Evolutionary conservation across 306 rosid genomes (phyloP), one percentile per base, ranked within the genome.

Genomic region (Crotalaria pallida): DNA sequence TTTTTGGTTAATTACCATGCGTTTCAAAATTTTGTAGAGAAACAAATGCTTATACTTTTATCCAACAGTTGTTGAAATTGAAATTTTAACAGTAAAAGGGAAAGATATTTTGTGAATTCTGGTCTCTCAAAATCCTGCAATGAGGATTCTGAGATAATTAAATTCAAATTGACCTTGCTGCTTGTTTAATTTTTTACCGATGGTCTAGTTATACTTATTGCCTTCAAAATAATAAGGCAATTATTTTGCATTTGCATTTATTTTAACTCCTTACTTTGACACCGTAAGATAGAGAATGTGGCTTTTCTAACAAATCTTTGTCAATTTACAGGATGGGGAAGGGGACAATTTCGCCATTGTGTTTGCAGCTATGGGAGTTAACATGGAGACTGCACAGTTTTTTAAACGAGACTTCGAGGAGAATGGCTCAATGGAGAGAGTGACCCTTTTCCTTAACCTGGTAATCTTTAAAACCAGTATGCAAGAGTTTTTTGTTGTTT

Each of bases 301-400:
- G 64, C 22, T 51, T 40, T 65, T 60, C 22, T 71, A 26, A 67
- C 58, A 47, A 27, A 48, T 38, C n/a, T 2, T 45, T 59, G 26
- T 87, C 67, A 34, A 79, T 76, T 34, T 76, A 69, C 81, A 95
- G 99, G 89, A 58, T 60, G 82, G 27, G 21, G 92, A 75, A 77
- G 99, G 91, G 26, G 99, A 94, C 92, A 94, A 94, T 72, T 94
- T 94, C 71, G 97, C 99, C 74, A 94, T 94, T 77, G 99, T 94
- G 73, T 94, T 94, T 86, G 99, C 99, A 13, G 99, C 99, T 77
- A 94, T 94, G 99, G 99, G 99, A 68, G 99, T 94, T 73, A 94
- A 94, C 84, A 94, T 94, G 99, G 99, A 95, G 85, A 87, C 99
- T 40, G 99, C 99, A 13, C 99, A 95, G 77, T 91, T 95, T 79